These are phyloP conservation scores for Mycena chlorophos DNA, from an alignment of 768 basidiomycete species.

Conservation along the genomic window DNA sequence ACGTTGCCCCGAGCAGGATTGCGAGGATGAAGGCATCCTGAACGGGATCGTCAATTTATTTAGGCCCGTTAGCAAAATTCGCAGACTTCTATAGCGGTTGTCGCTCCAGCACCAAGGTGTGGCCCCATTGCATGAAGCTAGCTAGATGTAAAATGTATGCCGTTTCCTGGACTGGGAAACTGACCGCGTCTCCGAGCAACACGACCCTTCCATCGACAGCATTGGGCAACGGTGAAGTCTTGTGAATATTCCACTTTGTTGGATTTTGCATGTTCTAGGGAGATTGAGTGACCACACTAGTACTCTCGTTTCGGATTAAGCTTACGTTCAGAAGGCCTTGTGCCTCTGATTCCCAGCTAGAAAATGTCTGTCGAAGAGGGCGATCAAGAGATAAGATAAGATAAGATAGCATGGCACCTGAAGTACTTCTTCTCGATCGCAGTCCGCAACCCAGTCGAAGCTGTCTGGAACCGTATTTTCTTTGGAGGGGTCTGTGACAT, in stretches of 20 bases:
- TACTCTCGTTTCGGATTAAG: not conserved
- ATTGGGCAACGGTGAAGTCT: conserved; percentile 35
- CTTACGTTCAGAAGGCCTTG: conserved; percentile 29
- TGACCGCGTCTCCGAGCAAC: conserved; percentile 43
- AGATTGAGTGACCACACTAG: not conserved
- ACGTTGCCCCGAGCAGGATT: not conserved
- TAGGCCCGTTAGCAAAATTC: not conserved
- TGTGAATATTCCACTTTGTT: conserved; percentile 41
- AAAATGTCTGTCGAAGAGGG: conserved; percentile 25
- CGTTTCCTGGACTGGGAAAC: not conserved
- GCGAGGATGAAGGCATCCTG: not conserved
- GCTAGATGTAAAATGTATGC: not conserved
- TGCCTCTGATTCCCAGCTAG: conserved; percentile 37
- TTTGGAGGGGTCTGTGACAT: conserved; percentile 38
- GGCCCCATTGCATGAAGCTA: not conserved
- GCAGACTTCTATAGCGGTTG: not conserved
- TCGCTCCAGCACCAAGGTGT: not conserved
- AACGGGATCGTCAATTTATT: not conserved
- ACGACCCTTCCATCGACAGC: conserved; percentile 38
- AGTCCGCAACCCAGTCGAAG: conserved; percentile 35
- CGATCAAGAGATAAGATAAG: not conserved
- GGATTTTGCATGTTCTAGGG: conserved; percentile 34
- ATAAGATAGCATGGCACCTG: not conserved
- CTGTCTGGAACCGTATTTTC: conserved; percentile 29
- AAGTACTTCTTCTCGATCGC: conserved; percentile 33